Evolutionary conservation across 2,329 filamentous ascomycete genomes (phyloP).

Genomic region (Stagonosporopsis chrysanthemi): DNA sequence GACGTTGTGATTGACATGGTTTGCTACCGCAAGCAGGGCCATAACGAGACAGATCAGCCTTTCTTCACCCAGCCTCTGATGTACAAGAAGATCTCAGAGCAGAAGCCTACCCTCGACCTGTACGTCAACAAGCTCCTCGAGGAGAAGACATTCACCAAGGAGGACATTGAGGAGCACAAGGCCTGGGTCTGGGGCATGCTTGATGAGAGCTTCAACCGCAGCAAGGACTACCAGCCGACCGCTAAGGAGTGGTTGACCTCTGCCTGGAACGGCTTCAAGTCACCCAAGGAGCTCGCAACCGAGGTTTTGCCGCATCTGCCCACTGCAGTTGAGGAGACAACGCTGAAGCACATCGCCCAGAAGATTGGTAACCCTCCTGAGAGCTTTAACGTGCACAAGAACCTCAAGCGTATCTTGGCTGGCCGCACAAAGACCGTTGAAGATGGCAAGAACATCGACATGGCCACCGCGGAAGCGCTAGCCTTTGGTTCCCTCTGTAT

Average conservation of each 20-base stretch:
- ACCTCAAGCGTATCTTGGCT: slow-evolving; percentile 93
- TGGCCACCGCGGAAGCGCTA: slow-evolving; percentile 94
- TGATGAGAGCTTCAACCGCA: slow-evolving; percentile 95
- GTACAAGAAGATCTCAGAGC: slow-evolving; percentile 95
- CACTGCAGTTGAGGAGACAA: slow-evolving; percentile 77
- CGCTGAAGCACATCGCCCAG: slow-evolving; percentile 81
- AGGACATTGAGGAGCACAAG: slow-evolving; percentile 98
- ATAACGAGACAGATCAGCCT: slow-evolving; percentile 99
- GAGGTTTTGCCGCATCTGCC: slow-evolving; percentile 92
- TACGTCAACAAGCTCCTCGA: slow-evolving; percentile 91
- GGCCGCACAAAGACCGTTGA: slow-evolving; percentile 90
- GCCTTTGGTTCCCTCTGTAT: slow-evolving; percentile 90
- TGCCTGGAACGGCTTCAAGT: slow-evolving; percentile 99
- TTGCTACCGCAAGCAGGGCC: slow-evolving; percentile 98
- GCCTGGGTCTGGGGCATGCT: slow-evolving; percentile 99
- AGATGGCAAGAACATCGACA: slow-evolving; percentile 95
- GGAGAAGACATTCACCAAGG: slow-evolving; percentile 95
- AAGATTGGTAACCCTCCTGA: slow-evolving; percentile 81
- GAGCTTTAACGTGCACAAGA: slow-evolving; percentile 88
- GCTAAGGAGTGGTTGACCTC: slow-evolving; percentile 99
- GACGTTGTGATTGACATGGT: slow-evolving; percentile 98
- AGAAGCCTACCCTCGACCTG: slow-evolving; percentile 85
- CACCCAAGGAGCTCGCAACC: slow-evolving; percentile 93
- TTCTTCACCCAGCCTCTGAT: slow-evolving; percentile 99
- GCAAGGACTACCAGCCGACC: slow-evolving; percentile 95